A percentile compares a stretch with the other conserved stretches of the same genome.
Evolutionary conservation across 208 protist genomes (phyloP).

Genomic region (Acanthamoeba lenticulata): DNA sequence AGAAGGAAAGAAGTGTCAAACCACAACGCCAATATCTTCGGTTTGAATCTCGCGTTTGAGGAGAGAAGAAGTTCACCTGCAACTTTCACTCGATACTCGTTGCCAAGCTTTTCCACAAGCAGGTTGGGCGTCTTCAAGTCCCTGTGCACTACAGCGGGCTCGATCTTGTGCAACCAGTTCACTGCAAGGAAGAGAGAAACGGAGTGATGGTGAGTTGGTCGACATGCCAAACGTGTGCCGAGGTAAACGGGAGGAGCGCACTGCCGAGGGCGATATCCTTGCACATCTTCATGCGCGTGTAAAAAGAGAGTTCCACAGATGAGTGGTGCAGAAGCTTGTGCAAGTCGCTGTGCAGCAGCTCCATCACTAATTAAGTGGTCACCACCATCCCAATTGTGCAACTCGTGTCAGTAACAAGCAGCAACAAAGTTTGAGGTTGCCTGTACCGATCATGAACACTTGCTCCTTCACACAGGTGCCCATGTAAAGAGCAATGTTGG

Average conservation of each 20-base stretch:
- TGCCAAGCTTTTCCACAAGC: constrained; percentile 22
- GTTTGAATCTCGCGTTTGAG: too few species aligned
- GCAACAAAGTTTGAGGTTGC: too few species aligned
- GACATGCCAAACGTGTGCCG: too few species aligned
- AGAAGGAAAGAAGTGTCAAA: too few species aligned
- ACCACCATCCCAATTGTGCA: too few species aligned
- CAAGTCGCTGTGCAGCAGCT: constrained; percentile 60
- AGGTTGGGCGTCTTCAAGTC: constrained; percentile 8
- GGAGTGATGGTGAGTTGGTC: too few species aligned
- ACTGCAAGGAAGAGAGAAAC: not conserved
- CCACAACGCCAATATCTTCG: too few species aligned
- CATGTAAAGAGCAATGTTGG: constrained; percentile 64
- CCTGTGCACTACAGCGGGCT: constrained; percentile 54
- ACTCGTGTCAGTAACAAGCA: too few species aligned
- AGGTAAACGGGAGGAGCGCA: too few species aligned
- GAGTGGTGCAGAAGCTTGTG: constrained; percentile 48
- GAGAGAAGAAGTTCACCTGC: not conserved
- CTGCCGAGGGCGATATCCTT: constrained; percentile 66
- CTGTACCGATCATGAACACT: constrained; percentile 53
- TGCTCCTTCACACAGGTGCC: constrained; percentile 42
- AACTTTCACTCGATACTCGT: constrained; percentile 40
- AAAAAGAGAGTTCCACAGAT: constrained; percentile 42
- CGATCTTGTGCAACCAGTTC: constrained; percentile 61
- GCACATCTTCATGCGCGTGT: constrained; percentile 63
- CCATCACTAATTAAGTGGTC: too few species aligned